Base-by-base conservation (phyloP, 768 basidiomycete genomes). In the Pleurotus tuoliensis region DNA sequence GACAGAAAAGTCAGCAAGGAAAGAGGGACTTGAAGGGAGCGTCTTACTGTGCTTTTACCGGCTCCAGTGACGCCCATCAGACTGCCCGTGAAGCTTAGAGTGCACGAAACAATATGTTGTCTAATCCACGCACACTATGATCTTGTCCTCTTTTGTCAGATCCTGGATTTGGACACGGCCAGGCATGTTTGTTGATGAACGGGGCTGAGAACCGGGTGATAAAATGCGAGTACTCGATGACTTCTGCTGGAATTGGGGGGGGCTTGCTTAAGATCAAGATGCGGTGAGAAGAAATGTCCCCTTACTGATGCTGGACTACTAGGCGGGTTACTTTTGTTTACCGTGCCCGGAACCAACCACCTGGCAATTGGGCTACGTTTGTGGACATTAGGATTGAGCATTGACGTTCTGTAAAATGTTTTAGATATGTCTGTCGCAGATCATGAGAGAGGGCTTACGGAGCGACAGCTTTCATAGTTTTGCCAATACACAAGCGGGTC, bases 1-100 rank as follows among this genome's bases (percentile, higher is more conserved):
- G 5, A 24, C 9, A 25, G 8, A 30, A 11, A 18, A 50, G 16
- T 13, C 18, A 34, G 6, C 44, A 16, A 25, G 6, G 15, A 25
- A 22, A 47, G 34, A 11, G 6, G 3, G n/a, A 57, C 41, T 20
- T 18, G 34, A 30, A 6, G 22, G 1, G 24, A 52, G 30, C 4
- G 30, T 11, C 59, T 41, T 46, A 67, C 66, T 18, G 64, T 56
- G 46, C 66, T 67, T 55, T 66, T 67, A 24, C 66, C 66, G 2
- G 58, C 56, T 3, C 65, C 66, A 3, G 62, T 64, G 9, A 62
- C 59, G 16, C 66, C 66, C 62, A 67, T 63, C 9, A 67, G 57
- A 12, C 66, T 67, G 45, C 25, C 18, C 13, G 16, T 18, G 5
- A 45, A 38, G 51, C 22, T 18, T 27, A 27, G 25, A 13, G 13